These are phyloP conservation scores for Dalbergia cochinchinensis DNA, from an alignment of 306 rosid genomes.

Conservation along the genomic window DNA sequence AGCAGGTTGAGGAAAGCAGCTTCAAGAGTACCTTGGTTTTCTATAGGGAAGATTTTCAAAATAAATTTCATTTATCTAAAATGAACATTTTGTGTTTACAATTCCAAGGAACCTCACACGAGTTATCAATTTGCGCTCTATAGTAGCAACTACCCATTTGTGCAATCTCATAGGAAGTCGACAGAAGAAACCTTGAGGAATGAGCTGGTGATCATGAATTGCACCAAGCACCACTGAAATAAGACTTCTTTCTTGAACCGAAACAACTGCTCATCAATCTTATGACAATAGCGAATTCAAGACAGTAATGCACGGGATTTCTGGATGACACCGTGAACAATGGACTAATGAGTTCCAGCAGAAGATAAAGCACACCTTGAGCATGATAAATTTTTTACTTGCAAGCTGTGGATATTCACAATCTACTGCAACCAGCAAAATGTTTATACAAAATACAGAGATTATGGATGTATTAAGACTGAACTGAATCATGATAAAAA, in stretches of 20 bases:
- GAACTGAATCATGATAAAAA: not conserved
- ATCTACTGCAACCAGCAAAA: constrained; percentile 30
- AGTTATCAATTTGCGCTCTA: constrained; percentile 23
- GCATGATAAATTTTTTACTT: not conserved
- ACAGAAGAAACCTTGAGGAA: constrained; percentile 9
- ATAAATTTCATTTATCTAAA: constrained; percentile 27
- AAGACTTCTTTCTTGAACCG: constrained; percentile 11
- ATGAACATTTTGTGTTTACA: constrained; percentile 44
- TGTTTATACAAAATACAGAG: not conserved
- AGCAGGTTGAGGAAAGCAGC: not conserved
- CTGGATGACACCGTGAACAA: not conserved
- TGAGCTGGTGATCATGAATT: constrained; percentile 19
- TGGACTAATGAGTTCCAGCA: not conserved
- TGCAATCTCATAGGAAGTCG: not conserved
- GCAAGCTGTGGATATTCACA: constrained; percentile 30
- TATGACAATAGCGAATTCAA: constrained; percentile 15
- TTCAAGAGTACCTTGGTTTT: not conserved
- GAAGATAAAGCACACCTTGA: constrained; percentile 27
- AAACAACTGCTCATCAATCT: constrained; percentile 22
- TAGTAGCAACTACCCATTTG: constrained; percentile 32
- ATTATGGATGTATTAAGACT: constrained; percentile 16
- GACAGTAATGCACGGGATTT: constrained; percentile 1
- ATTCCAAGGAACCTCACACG: constrained; percentile 20
- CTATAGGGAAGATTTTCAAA: not conserved
- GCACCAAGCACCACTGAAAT: constrained; percentile 9